phyloP scores from a whole-genome alignment of 75 land plant genomes.

The Picea sitchensis region DNA sequence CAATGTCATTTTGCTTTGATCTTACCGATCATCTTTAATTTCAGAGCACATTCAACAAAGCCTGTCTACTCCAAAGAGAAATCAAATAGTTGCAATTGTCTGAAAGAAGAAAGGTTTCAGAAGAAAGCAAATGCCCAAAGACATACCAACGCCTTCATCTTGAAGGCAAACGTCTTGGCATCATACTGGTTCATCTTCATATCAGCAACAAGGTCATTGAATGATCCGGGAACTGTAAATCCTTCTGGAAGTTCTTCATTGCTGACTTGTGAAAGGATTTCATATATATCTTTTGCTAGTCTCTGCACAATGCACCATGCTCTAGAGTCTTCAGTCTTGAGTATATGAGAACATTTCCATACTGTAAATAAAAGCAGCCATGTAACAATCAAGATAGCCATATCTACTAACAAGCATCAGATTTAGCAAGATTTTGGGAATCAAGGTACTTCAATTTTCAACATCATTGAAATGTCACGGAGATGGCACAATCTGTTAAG shows the following conservation, averaged over 20 bases:
- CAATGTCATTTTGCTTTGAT: background rate
- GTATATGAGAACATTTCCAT: slow-evolving; percentile 1
- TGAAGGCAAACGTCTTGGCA: slow-evolving; percentile 69
- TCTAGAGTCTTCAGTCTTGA: slow-evolving; percentile 8
- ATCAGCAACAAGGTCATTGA: slow-evolving; percentile 70
- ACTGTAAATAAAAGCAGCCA: background rate
- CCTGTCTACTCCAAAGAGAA: background rate
- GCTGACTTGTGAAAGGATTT: slow-evolving; percentile 56
- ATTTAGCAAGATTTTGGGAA: background rate
- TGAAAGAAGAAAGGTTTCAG: background rate
- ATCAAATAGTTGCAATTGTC: background rate
- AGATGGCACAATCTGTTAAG: background rate
- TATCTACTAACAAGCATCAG: background rate
- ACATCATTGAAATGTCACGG: background rate
- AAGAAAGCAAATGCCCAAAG: background rate
- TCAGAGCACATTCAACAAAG: background rate
- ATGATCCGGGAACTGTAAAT: slow-evolving; percentile 60
- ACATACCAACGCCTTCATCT: slow-evolving; percentile 77
- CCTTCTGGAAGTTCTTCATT: slow-evolving; percentile 61
- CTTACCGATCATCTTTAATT: background rate
- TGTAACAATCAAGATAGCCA: too few species aligned
- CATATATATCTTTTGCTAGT: slow-evolving; percentile 52
- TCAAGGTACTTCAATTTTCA: slow-evolving; percentile 2
- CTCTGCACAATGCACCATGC: slow-evolving; percentile 37
- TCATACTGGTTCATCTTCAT: slow-evolving; percentile 60